A percentile compares a stretch with the other conserved stretches of the same genome.
These are phyloP conservation scores for Aspergillus thermomutatus DNA, from an alignment of 2,329 filamentous ascomycete genomes.

Conservation along the genomic window DNA sequence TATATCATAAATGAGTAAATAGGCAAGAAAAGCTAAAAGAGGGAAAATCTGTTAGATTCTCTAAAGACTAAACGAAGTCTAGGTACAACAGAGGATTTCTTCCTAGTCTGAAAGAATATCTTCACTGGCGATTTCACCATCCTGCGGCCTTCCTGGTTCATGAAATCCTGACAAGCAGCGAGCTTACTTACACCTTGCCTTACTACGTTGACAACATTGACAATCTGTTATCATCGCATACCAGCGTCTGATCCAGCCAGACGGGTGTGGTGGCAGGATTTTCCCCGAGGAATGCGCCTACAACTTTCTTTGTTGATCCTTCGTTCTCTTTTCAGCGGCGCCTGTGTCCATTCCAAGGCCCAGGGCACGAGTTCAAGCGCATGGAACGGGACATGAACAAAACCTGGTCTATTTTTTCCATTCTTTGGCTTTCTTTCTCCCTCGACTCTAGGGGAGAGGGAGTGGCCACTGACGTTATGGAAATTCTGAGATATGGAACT, in stretches of 20 bases:
- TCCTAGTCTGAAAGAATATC: not conserved
- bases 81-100: not conserved
- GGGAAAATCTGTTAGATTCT: too few relatives aligned
- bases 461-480: not conserved
- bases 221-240: not conserved
- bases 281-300: conserved; percentile 18
- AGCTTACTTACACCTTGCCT: too few relatives aligned
- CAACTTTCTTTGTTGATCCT: conserved; percentile 12
- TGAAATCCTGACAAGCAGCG: too few relatives aligned
- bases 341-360: not conserved
- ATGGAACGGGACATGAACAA: not conserved
- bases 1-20: too few relatives aligned
- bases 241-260: not conserved
- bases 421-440: not conserved
- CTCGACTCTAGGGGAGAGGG: not conserved
- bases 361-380: not conserved
- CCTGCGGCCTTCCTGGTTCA: not conserved
- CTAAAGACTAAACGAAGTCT: too few relatives aligned
- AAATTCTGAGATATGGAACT: not conserved
- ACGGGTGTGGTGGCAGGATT: conserved; percentile 2
- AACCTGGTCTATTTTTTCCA: not conserved
- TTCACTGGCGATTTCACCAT: not conserved
- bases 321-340: not conserved
- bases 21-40: too few relatives aligned
- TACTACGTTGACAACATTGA: too few relatives aligned